Conservation (phyloP, 805 yeast genomes). For the Candida vartiovaarae region DNA sequence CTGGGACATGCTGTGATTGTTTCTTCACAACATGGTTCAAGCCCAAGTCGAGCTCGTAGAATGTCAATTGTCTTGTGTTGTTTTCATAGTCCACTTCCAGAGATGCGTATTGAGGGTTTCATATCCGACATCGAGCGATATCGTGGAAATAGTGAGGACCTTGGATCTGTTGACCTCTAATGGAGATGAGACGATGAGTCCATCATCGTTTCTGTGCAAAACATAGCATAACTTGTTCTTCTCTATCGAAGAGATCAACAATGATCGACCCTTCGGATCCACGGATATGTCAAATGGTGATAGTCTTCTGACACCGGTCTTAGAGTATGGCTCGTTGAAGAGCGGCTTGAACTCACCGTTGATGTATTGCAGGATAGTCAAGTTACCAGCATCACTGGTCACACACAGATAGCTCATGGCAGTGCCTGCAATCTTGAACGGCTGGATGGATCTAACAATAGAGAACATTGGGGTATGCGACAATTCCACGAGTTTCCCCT, state of each 20-base stretch:
- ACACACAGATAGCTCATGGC: constrained; percentile 52
- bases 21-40: constrained; percentile 64
- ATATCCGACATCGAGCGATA: constrained; percentile 66
- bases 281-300: constrained; percentile 70
- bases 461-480: constrained; percentile 47
- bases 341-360: constrained; percentile 37
- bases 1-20: constrained; percentile 33
- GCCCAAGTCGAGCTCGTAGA: constrained; percentile 82
- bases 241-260: constrained; percentile 67
- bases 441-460: constrained; percentile 44
- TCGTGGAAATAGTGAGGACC: constrained; percentile 42
- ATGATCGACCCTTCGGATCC: constrained; percentile 68
- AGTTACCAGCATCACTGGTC: constrained; percentile 75
- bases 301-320: constrained; percentile 67
- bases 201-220: constrained; percentile 42
- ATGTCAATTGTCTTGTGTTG: constrained; percentile 37
- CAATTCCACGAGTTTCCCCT: constrained; percentile 46
- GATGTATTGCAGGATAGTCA: constrained; percentile 39
- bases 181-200: constrained; percentile 60
- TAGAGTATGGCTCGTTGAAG: constrained; percentile 59
- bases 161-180: constrained; percentile 54
- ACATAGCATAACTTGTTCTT: constrained; percentile 65
- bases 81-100: constrained; percentile 52
- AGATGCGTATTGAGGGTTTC: constrained; percentile 85
- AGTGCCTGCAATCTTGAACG: constrained; percentile 47